phyloP scores from a whole-genome alignment of 805 yeast species.

The Saturnispora galanensis region DNA sequence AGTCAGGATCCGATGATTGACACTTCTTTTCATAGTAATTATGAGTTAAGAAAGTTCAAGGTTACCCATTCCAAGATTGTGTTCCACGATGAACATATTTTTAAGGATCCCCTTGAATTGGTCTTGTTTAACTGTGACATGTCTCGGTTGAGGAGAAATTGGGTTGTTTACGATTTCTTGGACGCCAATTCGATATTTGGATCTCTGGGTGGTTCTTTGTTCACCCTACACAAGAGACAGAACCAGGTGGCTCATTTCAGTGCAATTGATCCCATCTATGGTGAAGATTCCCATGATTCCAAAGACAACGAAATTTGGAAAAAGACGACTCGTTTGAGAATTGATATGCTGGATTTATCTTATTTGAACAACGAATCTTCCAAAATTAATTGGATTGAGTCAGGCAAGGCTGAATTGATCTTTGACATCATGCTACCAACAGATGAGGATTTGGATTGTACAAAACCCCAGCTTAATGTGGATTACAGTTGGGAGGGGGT shows the following conservation, averaged over 20 bases:
- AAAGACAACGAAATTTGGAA: conserved; percentile 32
- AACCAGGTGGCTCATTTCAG: conserved; percentile 39
- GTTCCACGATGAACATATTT: conserved; percentile 17
- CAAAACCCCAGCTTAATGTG: conserved; percentile 8
- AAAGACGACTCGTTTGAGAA: conserved; percentile 36
- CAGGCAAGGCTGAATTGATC: conserved; percentile 58
- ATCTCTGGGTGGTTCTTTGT: conserved; percentile 62
- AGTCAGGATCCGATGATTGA: conserved; percentile 14
- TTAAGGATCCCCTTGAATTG: conserved; percentile 33
- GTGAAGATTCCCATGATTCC: conserved; percentile 8
- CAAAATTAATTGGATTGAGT: conserved; percentile 62
- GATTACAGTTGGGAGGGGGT: conserved; percentile 14
- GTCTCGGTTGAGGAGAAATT: conserved; percentile 47
- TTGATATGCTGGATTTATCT: conserved; percentile 30
- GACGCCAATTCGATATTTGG: conserved; percentile 66
- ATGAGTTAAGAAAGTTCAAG: conserved; percentile 33
- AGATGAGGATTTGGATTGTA: conserved; percentile 24
- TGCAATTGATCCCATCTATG: conserved; percentile 18
- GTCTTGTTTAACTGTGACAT: conserved; percentile 58
- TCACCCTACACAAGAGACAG: conserved; percentile 70
- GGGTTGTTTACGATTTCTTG: conserved; percentile 55
- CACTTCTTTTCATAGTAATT: conserved; percentile 22
- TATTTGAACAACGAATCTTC: conserved; percentile 22
- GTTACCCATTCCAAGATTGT: conserved; percentile 43
- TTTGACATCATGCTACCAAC: conserved; percentile 69